Evolutionary conservation across 768 basidiomycete species (phyloP).

Genomic region (Lepiota brunneoincarnata): DNA sequence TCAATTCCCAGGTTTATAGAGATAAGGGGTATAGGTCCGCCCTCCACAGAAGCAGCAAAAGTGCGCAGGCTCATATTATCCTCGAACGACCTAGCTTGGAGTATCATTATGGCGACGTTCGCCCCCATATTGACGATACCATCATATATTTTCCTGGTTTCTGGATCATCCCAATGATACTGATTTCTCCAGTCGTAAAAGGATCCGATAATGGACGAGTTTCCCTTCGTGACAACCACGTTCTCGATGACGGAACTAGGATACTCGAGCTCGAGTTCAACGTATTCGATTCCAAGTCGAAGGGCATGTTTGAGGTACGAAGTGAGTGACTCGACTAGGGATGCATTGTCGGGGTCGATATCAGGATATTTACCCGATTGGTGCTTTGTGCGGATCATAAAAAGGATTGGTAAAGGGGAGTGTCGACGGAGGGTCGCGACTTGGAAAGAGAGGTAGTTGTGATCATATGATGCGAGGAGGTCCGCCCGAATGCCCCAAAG

Average conservation of each 20-base stretch:
- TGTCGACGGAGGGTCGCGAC: constrained; percentile 59
- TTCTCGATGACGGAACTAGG: constrained; percentile 45
- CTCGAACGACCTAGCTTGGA: constrained; percentile 53
- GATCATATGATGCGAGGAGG: constrained; percentile 45
- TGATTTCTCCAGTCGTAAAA: constrained; percentile 73
- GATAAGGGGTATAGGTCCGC: constrained; percentile 56
- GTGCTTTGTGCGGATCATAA: constrained; percentile 66
- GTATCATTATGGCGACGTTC: constrained; percentile 72
- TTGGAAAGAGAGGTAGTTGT: constrained; percentile 60
- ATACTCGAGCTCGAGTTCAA: constrained; percentile 71
- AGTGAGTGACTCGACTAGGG: constrained; percentile 56
- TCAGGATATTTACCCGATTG: constrained; percentile 78
- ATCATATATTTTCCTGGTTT: constrained; percentile 50
- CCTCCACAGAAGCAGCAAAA: constrained; percentile 45
- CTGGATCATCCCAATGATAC: constrained; percentile 59
- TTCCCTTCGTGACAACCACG: constrained; percentile 48
- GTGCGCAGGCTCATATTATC: constrained; percentile 62
- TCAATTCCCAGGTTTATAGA: constrained; percentile 75
- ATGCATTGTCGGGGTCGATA: constrained; percentile 38
- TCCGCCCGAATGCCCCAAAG: constrained; percentile 77
- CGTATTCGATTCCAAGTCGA: constrained; percentile 71
- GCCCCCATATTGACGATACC: constrained; percentile 47
- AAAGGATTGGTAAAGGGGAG: constrained; percentile 69
- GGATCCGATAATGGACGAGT: constrained; percentile 66
- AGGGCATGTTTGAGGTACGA: constrained; percentile 42